Evolutionary conservation across 2,329 filamentous ascomycete genomes (phyloP).

Genomic region (Alternaria hordeiaustralica): DNA sequence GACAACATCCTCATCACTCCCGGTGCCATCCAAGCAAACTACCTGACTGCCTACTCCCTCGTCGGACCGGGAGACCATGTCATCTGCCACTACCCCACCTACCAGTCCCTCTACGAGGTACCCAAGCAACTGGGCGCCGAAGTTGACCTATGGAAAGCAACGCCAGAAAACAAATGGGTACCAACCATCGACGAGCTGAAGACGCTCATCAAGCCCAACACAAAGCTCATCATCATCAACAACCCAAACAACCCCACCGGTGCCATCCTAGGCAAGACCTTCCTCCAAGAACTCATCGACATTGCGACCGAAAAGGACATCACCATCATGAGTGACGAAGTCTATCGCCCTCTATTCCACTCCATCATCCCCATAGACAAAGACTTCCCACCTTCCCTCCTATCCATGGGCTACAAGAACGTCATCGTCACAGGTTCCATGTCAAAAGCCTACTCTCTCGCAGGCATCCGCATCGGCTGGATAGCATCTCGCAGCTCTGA

Average conservation of each 20-base stretch:
- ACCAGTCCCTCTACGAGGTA: slow-evolving; percentile 79
- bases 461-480: slow-evolving; percentile 85
- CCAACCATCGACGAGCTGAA: slow-evolving; percentile 72
- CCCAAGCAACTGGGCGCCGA: slow-evolving; percentile 77
- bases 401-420: slow-evolving; percentile 74
- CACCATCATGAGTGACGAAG: slow-evolving; percentile 77
- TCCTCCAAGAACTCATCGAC: slow-evolving; percentile 67
- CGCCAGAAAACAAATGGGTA: slow-evolving; percentile 68
- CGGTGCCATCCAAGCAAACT: slow-evolving; percentile 86
- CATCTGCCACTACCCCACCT: slow-evolving; percentile 85
- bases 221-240: slow-evolving; percentile 73
- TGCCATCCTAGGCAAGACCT: slow-evolving; percentile 67
- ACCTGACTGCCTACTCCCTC: slow-evolving; percentile 76
- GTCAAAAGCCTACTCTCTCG: slow-evolving; percentile 84
- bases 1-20: slow-evolving; percentile 78
- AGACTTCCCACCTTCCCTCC: slow-evolving; percentile 69
- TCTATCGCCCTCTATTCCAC: slow-evolving; percentile 85
- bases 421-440: slow-evolving; percentile 78
- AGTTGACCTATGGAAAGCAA: slow-evolving; percentile 77
- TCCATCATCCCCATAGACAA: slow-evolving; percentile 61
- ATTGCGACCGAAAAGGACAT: slow-evolving; percentile 69
- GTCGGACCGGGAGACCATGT: slow-evolving; percentile 80
- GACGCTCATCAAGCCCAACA: slow-evolving; percentile 69
- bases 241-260: slow-evolving; percentile 88
- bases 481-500: slow-evolving; percentile 69